Percentiles rank a stretch among this genome's conserved stretches.
Conservation (phyloP, 306 rosid genomes). For the Trichosanthes cucumerina region DNA sequence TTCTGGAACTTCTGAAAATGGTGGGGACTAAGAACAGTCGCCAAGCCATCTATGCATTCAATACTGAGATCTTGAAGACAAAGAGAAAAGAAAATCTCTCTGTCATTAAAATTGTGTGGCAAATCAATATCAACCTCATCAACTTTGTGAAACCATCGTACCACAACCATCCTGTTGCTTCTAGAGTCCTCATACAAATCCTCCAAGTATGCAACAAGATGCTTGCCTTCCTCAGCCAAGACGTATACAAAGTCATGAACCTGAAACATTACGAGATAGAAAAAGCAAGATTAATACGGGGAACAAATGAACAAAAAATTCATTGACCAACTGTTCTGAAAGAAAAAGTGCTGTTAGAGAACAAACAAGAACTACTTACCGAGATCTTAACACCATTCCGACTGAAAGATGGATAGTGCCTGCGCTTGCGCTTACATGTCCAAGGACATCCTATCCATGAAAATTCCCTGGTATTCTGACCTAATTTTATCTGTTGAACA, state of each 20-base stretch:
- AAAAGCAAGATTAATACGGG: neutral
- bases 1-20: conserved; percentile 56
- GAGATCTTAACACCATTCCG: conserved; percentile 60
- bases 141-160: conserved; percentile 92
- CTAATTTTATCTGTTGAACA: conserved; percentile 26
- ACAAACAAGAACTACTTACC: conserved; percentile 24
- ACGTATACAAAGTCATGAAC: conserved; percentile 73
- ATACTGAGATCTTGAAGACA: conserved; percentile 96
- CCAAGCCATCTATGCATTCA: conserved; percentile 95
- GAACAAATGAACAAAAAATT: neutral
- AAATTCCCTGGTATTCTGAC: conserved; percentile 25
- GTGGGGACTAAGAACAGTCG: conserved; percentile 71
- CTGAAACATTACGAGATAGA: conserved; percentile 28
- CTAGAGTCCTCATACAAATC: conserved; percentile 85
- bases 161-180: conserved; percentile 94
- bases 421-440: conserved; percentile 52
- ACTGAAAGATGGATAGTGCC: conserved; percentile 51
- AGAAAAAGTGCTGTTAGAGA: neutral
- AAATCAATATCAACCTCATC: conserved; percentile 94
- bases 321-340: neutral
- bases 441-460: conserved; percentile 61
- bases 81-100: conserved; percentile 91
- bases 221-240: conserved; percentile 83
- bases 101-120: conserved; percentile 69
- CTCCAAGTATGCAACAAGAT: conserved; percentile 83